Percentiles rank a stretch among this genome's conserved stretches.
Evolutionary conservation across 1,139 yeast species (phyloP).

Genomic region (Blastobotrys ciferrii): DNA sequence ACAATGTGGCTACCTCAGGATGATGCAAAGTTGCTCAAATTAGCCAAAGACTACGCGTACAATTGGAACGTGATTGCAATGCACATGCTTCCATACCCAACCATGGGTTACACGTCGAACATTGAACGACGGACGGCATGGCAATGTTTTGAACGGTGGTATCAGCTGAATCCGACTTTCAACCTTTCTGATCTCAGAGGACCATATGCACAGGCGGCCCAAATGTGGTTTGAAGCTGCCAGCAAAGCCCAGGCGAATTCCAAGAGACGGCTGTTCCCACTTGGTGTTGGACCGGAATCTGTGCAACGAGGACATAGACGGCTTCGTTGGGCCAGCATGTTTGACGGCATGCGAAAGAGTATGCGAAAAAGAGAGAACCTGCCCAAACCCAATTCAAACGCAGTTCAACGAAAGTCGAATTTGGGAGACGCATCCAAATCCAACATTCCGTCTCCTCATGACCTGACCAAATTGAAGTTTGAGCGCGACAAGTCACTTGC

Average conservation of each 20-base stretch:
- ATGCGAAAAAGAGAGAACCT: conserved; percentile 83
- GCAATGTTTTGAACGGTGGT: conserved; percentile 97
- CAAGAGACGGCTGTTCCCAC: conserved; percentile 82
- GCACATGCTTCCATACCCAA: conserved; percentile 64
- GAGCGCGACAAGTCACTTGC: conserved; percentile 85
- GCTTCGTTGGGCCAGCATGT: conserved; percentile 93
- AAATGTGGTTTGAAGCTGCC: conserved; percentile 89
- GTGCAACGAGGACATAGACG: conserved; percentile 90
- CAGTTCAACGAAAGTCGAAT: conserved; percentile 31
- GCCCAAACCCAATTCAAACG: conserved; percentile 50
- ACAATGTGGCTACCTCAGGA: conserved; percentile 96
- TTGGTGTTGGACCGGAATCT: conserved; percentile 88
- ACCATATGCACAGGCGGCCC: conserved; percentile 77
- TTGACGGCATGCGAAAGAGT: conserved; percentile 88
- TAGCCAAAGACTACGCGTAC: conserved; percentile 83
- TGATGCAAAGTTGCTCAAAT: conserved; percentile 73
- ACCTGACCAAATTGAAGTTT: conserved; percentile 72
- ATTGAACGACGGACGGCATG: conserved; percentile 95
- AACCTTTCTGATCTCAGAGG: conserved; percentile 88
- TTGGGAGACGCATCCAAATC: conserved; percentile 31
- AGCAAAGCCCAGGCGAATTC: conserved; percentile 84
- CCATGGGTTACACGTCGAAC: conserved; percentile 72
- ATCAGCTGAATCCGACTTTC: conserved; percentile 85
- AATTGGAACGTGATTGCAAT: conserved; percentile 93
- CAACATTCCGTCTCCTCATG: conserved; percentile 72